Conservation (phyloP, 441 rosid genomes). For the Euphorbia corollata region DNA sequence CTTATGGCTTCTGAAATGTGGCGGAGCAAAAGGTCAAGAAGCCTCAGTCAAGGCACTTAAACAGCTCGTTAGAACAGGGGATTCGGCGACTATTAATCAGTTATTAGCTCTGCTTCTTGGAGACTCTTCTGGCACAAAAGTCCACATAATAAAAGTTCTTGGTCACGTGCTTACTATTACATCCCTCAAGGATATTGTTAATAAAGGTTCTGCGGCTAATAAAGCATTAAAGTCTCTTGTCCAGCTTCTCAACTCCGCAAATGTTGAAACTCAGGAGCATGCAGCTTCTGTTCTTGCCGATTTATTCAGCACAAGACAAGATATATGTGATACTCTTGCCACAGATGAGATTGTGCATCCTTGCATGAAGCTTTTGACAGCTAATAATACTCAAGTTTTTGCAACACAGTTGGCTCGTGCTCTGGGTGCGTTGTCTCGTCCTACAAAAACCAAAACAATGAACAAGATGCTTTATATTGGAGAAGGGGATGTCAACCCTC, state of each 20-base stretch:
- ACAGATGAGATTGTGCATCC: conserved; percentile 67
- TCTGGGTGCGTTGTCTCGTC: conserved; percentile 69
- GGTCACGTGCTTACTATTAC: conserved; percentile 80
- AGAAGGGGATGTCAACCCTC: conserved; percentile 70
- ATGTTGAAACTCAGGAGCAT: conserved; percentile 67
- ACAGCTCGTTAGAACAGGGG: conserved; percentile 56
- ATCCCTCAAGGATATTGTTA: conserved; percentile 50
- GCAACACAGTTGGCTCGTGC: conserved; percentile 89
- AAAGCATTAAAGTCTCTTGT: conserved; percentile 70
- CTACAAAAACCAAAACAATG: conserved; percentile 46
- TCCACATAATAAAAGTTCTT: conserved; percentile 56
- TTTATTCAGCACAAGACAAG: conserved; percentile 60
- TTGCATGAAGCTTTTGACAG: conserved; percentile 69
- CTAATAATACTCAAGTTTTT: conserved; percentile 58
- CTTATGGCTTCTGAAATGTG: conserved; percentile 58
- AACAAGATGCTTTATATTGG: conserved; percentile 50
- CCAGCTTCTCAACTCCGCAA: conserved; percentile 65
- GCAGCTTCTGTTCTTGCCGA: conserved; percentile 86
- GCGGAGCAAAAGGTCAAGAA: conserved; percentile 69
- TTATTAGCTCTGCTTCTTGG: conserved; percentile 64
- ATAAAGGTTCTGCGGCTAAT: conserved; percentile 76
- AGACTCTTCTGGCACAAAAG: conserved; percentile 60
- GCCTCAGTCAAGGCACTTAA: conserved; percentile 55
- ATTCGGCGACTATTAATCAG: conserved; percentile 72
- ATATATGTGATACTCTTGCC: conserved; percentile 72